Base-by-base conservation (phyloP, 2,329 filamentous ascomycete species). In the Cyphellophora attinorum region DNA sequence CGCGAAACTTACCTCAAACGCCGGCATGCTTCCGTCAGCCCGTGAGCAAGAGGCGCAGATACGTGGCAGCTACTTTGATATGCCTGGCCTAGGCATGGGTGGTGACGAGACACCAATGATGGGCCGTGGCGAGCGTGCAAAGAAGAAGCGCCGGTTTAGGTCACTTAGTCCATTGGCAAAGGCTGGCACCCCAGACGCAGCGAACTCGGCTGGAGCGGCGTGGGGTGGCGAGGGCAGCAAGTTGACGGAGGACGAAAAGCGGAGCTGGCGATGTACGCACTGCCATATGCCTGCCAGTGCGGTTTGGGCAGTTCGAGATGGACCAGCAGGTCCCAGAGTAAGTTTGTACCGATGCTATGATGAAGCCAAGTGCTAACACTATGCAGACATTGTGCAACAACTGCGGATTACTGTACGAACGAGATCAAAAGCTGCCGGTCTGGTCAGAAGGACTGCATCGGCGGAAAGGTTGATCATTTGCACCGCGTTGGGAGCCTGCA, bases 281-380 rank as follows among this genome's bases (percentile, higher is more conserved):
- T 98, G 91, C 58, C 71, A 72, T 40, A 77, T 95, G 19, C 89
- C 83, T 77, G 91, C 89, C 11, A 80, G 80, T 31, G 82, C 85
- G 17, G 85, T 95, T 6, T 98, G 91, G 91, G 88, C 85, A 31
- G 89, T 96, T 3, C 72, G 91, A 50, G 88, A 96, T 60, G 91
- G 91, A 15, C 91, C 91, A 11, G 68, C 74, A 35, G 89, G 88
- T 35, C 74, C 83, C 44, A 81, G 84, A 60, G 85, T 91, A 65
- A 71, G 82, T 62, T 34, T 10, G 8, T 14, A 17, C 21, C n/a
- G n/a, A n/a, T 19, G 5, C 12, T 17, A 27, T 3, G 17, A 18
- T 12, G 13, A n/a, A n/a, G 27, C 16, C 17, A 12, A n/a, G n/a
- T n/a, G 29, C 35, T 42, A 39, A 39, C 18, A 15, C 16, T 27